Conservation (phyloP, 2,329 filamentous ascomycete genomes). For the Rosellinia necatrix region DNA sequence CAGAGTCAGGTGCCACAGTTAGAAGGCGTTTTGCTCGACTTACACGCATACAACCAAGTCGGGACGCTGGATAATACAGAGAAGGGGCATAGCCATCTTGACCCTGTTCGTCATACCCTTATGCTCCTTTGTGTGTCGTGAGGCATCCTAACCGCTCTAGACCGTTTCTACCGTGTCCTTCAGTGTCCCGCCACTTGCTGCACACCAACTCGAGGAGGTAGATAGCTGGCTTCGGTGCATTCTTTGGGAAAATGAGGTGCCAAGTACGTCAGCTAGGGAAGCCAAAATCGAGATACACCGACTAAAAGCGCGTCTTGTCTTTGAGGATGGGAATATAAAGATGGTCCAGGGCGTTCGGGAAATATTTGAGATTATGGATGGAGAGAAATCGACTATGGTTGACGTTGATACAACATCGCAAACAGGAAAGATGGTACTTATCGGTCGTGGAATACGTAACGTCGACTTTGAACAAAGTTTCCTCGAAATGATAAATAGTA, state of each 20-base stretch:
- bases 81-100: constrained; percentile 88
- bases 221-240: constrained; percentile 83
- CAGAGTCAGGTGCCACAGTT: constrained; percentile 80
- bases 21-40: constrained; percentile 83
- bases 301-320: constrained; percentile 76
- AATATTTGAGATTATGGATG: constrained; percentile 87
- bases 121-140: neutral
- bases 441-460: constrained; percentile 60
- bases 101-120: constrained; percentile 64
- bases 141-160: constrained; percentile 47
- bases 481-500: constrained; percentile 18
- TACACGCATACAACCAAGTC: constrained; percentile 91
- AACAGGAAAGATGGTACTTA: constrained; percentile 65
- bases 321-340: constrained; percentile 68
- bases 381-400: constrained; percentile 33
- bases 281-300: constrained; percentile 79
- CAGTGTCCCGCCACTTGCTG: constrained; percentile 62
- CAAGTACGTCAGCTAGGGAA: constrained; percentile 45
- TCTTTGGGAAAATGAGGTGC: constrained; percentile 78
- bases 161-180: constrained; percentile 85
- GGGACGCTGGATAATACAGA: constrained; percentile 70
- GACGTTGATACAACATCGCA: constrained; percentile 31
- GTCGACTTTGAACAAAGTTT: constrained; percentile 56
- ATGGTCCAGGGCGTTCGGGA: constrained; percentile 92
- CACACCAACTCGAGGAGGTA: constrained; percentile 63